phyloP scores from a whole-genome alignment of 2,329 filamentous ascomycete genomes.

The Trichoderma sp. region DNA sequence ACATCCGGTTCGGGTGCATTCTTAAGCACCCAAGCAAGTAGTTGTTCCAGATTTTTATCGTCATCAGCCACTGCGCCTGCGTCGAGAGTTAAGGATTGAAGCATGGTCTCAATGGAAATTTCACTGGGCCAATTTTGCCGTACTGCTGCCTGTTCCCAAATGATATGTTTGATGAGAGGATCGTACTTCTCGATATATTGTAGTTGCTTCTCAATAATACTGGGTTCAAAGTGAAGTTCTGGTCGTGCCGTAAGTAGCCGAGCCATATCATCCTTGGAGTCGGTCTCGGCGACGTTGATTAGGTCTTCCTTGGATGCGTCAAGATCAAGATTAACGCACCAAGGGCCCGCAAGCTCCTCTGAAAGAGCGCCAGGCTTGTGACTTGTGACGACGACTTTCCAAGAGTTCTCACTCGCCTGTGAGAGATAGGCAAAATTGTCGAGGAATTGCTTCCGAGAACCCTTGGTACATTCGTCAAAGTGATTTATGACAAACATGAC shows the following conservation, averaged over 20 bases:
- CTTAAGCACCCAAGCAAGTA: slow-evolving; percentile 18
- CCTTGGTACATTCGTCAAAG: slow-evolving; percentile 24
- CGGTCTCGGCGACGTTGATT: neutral
- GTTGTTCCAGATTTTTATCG: slow-evolving; percentile 3
- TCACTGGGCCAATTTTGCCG: slow-evolving; percentile 15
- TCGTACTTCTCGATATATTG: slow-evolving; percentile 25
- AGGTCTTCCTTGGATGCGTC: neutral
- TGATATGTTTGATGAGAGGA: slow-evolving; percentile 5
- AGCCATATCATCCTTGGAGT: neutral
- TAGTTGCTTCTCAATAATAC: slow-evolving; percentile 24
- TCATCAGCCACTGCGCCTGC: neutral
- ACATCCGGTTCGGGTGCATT: slow-evolving; percentile 4
- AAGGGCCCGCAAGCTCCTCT: slow-evolving; percentile 13
- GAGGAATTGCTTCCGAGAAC: slow-evolving; percentile 21
- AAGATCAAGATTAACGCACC: slow-evolving; percentile 18
- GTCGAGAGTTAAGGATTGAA: neutral
- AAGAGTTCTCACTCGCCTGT: slow-evolving; percentile 14
- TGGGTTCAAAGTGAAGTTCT: slow-evolving; percentile 11
- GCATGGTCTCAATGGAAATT: slow-evolving; percentile 3
- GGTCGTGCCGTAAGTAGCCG: slow-evolving; percentile 20
- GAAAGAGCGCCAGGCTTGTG: slow-evolving; percentile 19
- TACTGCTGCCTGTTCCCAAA: slow-evolving; percentile 19
- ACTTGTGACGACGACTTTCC: slow-evolving; percentile 23
- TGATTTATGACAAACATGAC: slow-evolving; percentile 24
- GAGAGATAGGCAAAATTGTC: slow-evolving; percentile 21